Conservation (phyloP, 345 rosid species). For the Populus euphratica region DNA sequence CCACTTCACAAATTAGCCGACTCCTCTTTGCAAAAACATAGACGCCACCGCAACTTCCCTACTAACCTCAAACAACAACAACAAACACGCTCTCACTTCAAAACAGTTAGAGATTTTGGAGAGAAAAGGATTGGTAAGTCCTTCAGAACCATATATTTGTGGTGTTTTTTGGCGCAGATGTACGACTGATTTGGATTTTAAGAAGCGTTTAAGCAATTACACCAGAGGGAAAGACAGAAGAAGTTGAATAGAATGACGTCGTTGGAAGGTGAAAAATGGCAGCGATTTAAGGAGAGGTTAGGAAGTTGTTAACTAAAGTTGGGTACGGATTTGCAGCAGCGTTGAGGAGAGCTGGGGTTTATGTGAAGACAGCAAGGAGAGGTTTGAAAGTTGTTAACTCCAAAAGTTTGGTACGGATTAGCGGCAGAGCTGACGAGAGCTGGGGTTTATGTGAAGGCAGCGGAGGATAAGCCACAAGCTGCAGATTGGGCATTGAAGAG, state of each 20-base stretch:
- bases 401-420: conserved; percentile 72
- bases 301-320: too few species aligned
- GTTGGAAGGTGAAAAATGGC: conserved; percentile 77
- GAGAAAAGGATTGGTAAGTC: conserved; percentile 42
- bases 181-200: conserved; percentile 70
- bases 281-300: conserved; percentile 58
- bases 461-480: conserved; percentile 91
- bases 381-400: conserved; percentile 34
- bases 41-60: background rate
- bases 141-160: conserved; percentile 51
- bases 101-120: conserved; percentile 58
- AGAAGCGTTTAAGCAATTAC: conserved; percentile 82
- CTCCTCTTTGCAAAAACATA: background rate
- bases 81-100: conserved; percentile 6
- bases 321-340: too few species aligned
- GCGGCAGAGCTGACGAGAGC: conserved; percentile 73
- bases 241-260: conserved; percentile 75
- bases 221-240: conserved; percentile 82
- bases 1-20: background rate
- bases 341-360: too few species aligned
- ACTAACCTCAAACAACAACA: conserved; percentile 4
- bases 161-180: conserved; percentile 86
- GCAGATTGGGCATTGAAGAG: conserved; percentile 97
- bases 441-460: conserved; percentile 75
- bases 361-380: conserved; percentile 52